Conservation (phyloP, 345 rosid genomes). For the Salix koriyanagi region DNA sequence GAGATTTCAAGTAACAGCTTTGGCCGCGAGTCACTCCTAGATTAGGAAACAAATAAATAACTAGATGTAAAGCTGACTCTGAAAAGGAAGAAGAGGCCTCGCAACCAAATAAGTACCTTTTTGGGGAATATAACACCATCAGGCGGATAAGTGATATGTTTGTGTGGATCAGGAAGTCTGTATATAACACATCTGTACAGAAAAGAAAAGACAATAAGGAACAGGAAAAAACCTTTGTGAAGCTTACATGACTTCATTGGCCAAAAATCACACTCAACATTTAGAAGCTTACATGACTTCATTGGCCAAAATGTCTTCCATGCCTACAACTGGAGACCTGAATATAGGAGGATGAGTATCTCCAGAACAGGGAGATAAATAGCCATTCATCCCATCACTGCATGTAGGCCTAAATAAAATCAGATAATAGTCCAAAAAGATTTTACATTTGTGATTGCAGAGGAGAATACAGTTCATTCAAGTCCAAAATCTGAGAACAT, state of each 20-base stretch:
- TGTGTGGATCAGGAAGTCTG: slow-evolving; percentile 70
- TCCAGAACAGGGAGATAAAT: slow-evolving; percentile 70
- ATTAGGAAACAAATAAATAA: background rate
- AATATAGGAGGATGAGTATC: slow-evolving; percentile 69
- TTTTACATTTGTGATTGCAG: background rate
- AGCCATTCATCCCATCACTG: slow-evolving; percentile 98
- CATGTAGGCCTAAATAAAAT: slow-evolving; percentile 42
- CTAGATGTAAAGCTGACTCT: background rate
- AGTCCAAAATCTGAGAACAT: background rate
- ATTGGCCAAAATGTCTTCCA: slow-evolving; percentile 85
- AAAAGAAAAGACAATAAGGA: slow-evolving; percentile 2
- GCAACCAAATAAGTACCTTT: slow-evolving; percentile 45
- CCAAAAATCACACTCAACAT: slow-evolving; percentile 16
- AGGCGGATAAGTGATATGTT: slow-evolving; percentile 55
- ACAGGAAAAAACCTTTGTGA: slow-evolving; percentile 2
- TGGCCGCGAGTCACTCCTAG: background rate
- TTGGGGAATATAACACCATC: slow-evolving; percentile 62
- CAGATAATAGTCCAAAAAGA: slow-evolving; percentile 28
- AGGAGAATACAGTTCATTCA: background rate
- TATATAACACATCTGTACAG: slow-evolving; percentile 70
- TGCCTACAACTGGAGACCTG: slow-evolving; percentile 68
- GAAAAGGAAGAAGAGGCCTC: background rate
- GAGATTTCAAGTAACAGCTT: background rate
- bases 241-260: slow-evolving; percentile 85
- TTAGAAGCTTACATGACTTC: slow-evolving; percentile 71